Percentiles rank a stretch among this genome's conserved stretches.
phyloP scores from a whole-genome alignment of 768 basidiomycete genomes.

The Amanita muscaria region DNA sequence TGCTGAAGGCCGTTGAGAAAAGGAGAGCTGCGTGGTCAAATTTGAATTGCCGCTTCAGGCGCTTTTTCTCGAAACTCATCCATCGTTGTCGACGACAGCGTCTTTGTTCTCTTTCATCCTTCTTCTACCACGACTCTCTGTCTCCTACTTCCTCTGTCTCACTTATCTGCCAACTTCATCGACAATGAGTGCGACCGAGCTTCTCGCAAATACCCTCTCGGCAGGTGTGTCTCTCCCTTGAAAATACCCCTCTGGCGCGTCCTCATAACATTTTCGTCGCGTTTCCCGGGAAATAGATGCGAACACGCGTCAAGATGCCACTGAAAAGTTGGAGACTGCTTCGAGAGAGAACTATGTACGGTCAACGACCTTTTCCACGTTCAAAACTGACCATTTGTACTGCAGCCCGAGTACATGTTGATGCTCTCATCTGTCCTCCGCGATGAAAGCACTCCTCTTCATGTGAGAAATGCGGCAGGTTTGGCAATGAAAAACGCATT shows the following conservation, averaged over 20 bases:
- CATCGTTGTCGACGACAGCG: neutral
- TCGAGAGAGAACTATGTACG: slow-evolving; percentile 86
- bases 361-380: slow-evolving; percentile 11
- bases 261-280: slow-evolving; percentile 15
- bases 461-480: slow-evolving; percentile 92
- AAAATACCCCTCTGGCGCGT: slow-evolving; percentile 22
- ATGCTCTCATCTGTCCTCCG: slow-evolving; percentile 82
- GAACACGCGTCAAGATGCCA: slow-evolving; percentile 85
- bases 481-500: slow-evolving; percentile 95
- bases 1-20: no score
- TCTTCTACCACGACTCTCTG: slow-evolving; percentile 12
- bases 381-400: slow-evolving; percentile 13
- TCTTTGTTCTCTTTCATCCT: slow-evolving; percentile 9
- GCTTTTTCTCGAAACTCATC: slow-evolving; percentile 8
- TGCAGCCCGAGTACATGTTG: slow-evolving; percentile 85
- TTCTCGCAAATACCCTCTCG: slow-evolving; percentile 89
- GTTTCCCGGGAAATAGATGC: slow-evolving; percentile 48
- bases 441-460: slow-evolving; percentile 58
- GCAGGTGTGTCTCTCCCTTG: slow-evolving; percentile 50
- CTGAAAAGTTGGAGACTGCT: slow-evolving; percentile 80
- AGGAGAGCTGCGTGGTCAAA: slow-evolving; percentile 2
- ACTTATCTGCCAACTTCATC: slow-evolving; percentile 12
- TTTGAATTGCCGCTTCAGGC: neutral
- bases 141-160: slow-evolving; percentile 9
- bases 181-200: slow-evolving; percentile 84